A percentile compares a stretch with the other conserved stretches of the same genome.
Conservation (phyloP, 148 eudicot genomes). For the Polygonum aviculare region DNA sequence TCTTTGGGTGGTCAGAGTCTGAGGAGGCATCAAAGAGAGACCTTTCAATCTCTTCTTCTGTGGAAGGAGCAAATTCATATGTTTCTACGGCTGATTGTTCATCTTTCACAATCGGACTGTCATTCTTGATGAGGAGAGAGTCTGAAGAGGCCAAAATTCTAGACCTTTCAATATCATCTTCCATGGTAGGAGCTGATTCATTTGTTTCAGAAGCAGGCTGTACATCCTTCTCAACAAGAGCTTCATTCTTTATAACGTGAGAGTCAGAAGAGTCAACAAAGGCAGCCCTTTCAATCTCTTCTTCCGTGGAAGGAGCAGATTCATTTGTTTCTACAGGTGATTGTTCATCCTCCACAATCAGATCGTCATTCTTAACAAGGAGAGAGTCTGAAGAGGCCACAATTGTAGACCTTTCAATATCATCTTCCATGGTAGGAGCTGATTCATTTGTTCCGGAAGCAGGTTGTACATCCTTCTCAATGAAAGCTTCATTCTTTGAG, state of each 20-base stretch:
- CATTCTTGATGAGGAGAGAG: neutral
- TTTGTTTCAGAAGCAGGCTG: neutral
- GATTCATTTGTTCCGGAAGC: neutral
- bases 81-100: neutral
- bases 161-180: neutral
- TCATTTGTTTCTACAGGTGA: neutral
- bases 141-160: too few relatives aligned
- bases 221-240: neutral
- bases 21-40: neutral
- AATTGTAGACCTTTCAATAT: neutral
- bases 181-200: neutral
- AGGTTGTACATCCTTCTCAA: constrained; percentile 1
- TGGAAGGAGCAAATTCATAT: neutral
- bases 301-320: neutral
- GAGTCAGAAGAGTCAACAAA: neutral
- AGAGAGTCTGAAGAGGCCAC: neutral
- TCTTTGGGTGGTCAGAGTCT: neutral
- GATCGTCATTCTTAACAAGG: neutral
- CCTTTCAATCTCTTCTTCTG: neutral
- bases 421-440: neutral
- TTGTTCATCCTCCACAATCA: neutral
- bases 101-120: neutral
- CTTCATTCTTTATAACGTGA: neutral
- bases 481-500: neutral
- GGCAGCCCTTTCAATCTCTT: constrained; percentile 3